Percentiles rank a stretch among this genome's conserved stretches.
phyloP scores from a whole-genome alignment of 2,329 filamentous ascomycete genomes.

The Penicillium sp. region DNA sequence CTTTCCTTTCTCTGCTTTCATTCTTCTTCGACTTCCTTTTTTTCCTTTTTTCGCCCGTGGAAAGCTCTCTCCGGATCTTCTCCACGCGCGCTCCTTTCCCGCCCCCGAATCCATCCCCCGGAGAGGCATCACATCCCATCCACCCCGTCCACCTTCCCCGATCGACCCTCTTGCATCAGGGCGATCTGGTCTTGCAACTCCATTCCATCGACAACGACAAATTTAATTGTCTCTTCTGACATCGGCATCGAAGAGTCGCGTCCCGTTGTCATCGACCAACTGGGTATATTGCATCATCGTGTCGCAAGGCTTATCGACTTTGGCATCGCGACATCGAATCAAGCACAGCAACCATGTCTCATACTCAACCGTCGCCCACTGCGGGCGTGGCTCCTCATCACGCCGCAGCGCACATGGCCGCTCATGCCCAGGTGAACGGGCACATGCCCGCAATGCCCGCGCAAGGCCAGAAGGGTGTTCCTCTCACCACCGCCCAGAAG shows the following conservation, averaged over 20 bases:
- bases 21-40: conserved; percentile 2
- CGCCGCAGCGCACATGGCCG: conserved; percentile 37
- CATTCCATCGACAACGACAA: neutral
- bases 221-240: neutral
- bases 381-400: conserved; percentile 71
- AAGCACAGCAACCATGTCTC: conserved; percentile 61
- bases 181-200: neutral
- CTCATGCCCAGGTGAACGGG: conserved; percentile 47
- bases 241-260: neutral
- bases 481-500: conserved; percentile 71
- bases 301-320: conserved; percentile 26
- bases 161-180: conserved; percentile 1
- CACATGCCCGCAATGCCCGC: conserved; percentile 62
- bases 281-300: conserved; percentile 37
- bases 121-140: conserved; percentile 2
- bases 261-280: neutral
- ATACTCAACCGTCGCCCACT: conserved; percentile 80
- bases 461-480: conserved; percentile 60
- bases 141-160: neutral
- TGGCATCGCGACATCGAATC: conserved; percentile 20
- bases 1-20: conserved; percentile 10
- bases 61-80: conserved; percentile 10
- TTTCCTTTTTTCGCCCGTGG: neutral
- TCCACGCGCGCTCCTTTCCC: conserved; percentile 11
- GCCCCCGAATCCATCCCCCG: conserved; percentile 1